Conservation (phyloP, 192 early-diverging fungal genomes). For the Umbelopsis sp. region DNA sequence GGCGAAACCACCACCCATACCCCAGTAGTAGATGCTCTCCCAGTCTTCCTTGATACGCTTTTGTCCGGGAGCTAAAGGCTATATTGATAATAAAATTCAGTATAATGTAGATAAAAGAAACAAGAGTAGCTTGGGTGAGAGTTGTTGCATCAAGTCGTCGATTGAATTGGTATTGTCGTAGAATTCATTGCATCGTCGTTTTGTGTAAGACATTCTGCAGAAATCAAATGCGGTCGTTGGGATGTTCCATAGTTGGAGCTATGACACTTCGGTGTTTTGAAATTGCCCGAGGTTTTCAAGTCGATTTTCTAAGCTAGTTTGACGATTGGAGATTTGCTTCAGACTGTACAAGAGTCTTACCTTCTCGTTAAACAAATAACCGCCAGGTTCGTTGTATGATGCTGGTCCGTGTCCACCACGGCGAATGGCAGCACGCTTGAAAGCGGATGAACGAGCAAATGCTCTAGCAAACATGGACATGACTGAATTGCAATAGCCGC, state of each 20-base stretch:
- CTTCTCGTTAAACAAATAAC: conserved; percentile 79
- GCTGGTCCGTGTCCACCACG: conserved; percentile 60
- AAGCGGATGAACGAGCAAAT: conserved; percentile 47
- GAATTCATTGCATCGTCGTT: not conserved
- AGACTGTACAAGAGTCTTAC: conserved; percentile 37
- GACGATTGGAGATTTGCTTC: not conserved
- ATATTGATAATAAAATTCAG: not conserved
- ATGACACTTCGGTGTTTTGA: too few species aligned
- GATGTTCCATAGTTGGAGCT: too few species aligned
- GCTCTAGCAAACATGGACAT: conserved; percentile 40
- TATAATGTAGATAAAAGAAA: not conserved
- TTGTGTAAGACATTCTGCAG: too few species aligned
- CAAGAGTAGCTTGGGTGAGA: not conserved
- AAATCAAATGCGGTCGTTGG: too few species aligned
- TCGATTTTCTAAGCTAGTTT: not conserved
- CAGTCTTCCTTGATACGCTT: conserved; percentile 76
- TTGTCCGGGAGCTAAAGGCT: conserved; percentile 57
- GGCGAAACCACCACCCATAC: conserved; percentile 60
- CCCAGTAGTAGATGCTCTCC: conserved; percentile 67
- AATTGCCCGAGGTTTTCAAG: not conserved
- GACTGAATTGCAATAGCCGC: not conserved
- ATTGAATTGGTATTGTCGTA: not conserved
- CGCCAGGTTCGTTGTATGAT: conserved; percentile 71
- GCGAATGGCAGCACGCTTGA: conserved; percentile 44
- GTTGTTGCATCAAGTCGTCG: not conserved